Conservation (phyloP, 2,329 filamentous ascomycete genomes). For the Pseudonectria buxi region DNA sequence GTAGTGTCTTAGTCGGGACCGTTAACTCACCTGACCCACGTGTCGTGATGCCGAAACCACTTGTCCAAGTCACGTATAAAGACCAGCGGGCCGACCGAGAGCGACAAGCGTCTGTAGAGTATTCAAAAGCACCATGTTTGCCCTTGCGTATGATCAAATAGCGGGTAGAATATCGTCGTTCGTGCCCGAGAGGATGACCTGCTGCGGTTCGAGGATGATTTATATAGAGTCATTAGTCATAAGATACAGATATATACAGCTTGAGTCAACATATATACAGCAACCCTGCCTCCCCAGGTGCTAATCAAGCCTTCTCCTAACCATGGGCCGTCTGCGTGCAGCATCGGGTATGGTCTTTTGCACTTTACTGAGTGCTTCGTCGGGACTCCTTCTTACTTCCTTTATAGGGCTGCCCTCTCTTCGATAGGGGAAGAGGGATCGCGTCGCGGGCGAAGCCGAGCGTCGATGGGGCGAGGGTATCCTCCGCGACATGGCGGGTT, state of each 20-base stretch:
- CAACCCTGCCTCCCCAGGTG: slow-evolving; percentile 22
- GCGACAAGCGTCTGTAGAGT: no score
- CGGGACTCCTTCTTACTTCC: slow-evolving; percentile 39
- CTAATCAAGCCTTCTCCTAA: slow-evolving; percentile 36
- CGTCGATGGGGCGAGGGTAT: slow-evolving; percentile 28
- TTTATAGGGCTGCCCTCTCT: slow-evolving; percentile 15
- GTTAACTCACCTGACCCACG: no score
- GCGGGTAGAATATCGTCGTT: slow-evolving; percentile 6
- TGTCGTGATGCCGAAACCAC: no score
- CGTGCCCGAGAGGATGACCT: slow-evolving; percentile 12
- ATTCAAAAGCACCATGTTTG: slow-evolving; percentile 15
- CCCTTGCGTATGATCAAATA: slow-evolving; percentile 16
- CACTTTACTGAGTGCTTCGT: slow-evolving; percentile 39
- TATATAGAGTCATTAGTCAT: slow-evolving; percentile 27
- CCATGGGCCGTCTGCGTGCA: slow-evolving; percentile 33
- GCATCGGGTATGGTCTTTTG: slow-evolving; percentile 40
- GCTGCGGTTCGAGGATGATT: slow-evolving; percentile 6
- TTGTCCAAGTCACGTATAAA: no score
- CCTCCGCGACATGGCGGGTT: slow-evolving; percentile 25
- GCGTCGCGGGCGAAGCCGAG: slow-evolving; percentile 29
- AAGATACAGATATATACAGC: slow-evolving; percentile 32
- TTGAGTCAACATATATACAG: slow-evolving; percentile 34
- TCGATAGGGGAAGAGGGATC: slow-evolving; percentile 25
- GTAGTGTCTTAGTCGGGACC: no score
- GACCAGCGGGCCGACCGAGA: no score